Evolutionary conservation across 2,329 filamentous ascomycete genomes (phyloP).

Genomic region (Botrytis byssoidea): DNA sequence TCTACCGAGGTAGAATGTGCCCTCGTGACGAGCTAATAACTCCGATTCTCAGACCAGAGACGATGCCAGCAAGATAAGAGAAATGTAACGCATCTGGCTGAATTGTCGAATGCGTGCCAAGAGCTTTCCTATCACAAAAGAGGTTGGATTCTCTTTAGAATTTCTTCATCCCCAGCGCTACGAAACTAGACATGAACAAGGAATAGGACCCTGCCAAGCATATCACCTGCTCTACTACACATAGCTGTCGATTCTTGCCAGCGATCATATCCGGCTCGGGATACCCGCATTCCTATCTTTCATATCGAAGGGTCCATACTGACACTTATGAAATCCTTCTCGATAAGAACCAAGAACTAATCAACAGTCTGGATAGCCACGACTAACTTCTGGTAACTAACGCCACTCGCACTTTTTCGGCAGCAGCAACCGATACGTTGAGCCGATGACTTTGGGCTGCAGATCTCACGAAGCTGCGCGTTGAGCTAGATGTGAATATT

Average conservation of each 20-base stretch:
- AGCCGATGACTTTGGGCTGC: not conserved
- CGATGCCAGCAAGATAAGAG: no score
- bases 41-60: not conserved
- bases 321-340: not conserved
- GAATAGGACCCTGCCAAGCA: not conserved
- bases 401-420: not conserved
- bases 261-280: not conserved
- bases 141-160: not conserved
- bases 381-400: not conserved
- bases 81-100: not conserved
- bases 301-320: not conserved
- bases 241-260: not conserved
- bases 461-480: not conserved
- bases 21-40: slow-evolving; percentile 1
- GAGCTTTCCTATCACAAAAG: not conserved
- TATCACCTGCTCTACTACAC: not conserved
- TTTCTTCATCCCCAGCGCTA: not conserved
- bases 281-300: slow-evolving; percentile 8
- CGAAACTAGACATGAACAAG: not conserved
- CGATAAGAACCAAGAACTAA: not conserved
- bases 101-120: not conserved
- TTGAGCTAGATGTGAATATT: not conserved
- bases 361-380: not conserved
- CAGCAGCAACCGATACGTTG: slow-evolving; percentile 1
- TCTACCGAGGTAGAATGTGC: not conserved